Conservation (phyloP, 2,329 filamentous ascomycete species). For the Phyllosticta citribraziliensis region DNA sequence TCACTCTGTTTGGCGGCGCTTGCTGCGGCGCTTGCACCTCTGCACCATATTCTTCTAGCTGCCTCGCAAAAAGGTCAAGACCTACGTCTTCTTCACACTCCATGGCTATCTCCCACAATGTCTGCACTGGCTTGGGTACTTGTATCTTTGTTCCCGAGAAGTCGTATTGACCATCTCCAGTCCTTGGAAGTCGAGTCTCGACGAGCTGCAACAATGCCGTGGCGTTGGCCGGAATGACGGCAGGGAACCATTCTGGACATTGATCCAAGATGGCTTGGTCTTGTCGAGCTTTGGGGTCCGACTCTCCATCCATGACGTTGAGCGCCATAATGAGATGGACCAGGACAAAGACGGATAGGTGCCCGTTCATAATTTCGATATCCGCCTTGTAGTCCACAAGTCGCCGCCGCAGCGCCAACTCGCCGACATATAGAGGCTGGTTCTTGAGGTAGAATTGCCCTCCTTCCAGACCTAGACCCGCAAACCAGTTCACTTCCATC, state of each 20-base stretch:
- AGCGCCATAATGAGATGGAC: neutral
- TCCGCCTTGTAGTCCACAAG: neutral
- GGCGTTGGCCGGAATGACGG: neutral
- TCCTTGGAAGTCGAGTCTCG: neutral
- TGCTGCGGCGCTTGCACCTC: too few species aligned
- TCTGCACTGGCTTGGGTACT: neutral
- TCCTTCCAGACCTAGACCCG: neutral
- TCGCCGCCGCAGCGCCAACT: neutral
- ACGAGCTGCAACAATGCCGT: neutral
- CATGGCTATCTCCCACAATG: neutral
- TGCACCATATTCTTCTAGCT: too few species aligned
- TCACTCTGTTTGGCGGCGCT: too few species aligned
- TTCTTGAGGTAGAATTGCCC: neutral
- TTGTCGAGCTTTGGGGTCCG: neutral
- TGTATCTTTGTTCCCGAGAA: neutral
- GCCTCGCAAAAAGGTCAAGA: too few species aligned
- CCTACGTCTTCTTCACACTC: too few species aligned
- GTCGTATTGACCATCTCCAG: neutral
- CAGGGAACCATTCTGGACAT: neutral
- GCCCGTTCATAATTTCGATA: neutral
- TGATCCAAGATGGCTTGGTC: neutral
- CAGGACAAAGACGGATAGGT: neutral
- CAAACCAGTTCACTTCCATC: neutral
- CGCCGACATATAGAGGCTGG: neutral
- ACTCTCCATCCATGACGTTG: neutral